Base-by-base conservation (phyloP, 768 basidiomycete genomes). In the Trametes sanguinea region DNA sequence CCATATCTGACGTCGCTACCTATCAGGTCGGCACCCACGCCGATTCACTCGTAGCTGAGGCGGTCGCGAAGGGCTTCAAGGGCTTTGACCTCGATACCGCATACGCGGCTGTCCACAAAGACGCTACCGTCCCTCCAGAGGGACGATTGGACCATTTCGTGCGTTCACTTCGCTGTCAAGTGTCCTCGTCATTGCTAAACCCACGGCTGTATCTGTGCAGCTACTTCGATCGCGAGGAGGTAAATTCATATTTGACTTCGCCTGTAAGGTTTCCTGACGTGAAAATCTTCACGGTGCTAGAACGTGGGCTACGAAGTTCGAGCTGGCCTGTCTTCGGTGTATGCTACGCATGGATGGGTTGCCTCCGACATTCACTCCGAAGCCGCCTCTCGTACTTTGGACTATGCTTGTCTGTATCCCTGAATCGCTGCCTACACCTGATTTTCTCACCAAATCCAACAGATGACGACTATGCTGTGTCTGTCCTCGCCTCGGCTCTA, bases 381-480 rank as follows among this genome's bases (percentile, higher is more conserved):
- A 68, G 83, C 90, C 32, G 90, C 82, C 13, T 91, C 89, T 14
- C 80, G 91, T 50, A 94, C 90, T 0, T 77, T 93, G 6, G 90
- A 86, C 68, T 92, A 92, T 69, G 83, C 90, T 0, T 93, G 90
- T 90, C 17, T 33, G 60, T 50, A 37, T 29, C 17, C 37, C n/a
- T 16, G 47, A n/a, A 7, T 6, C 39, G 3, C 13, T 35, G 27
- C 0, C 27, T 17, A 16, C 45, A 9, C 27, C 39, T 30, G 4
- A 16, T 35, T 8, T 10, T 37, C 32, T 47, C 32, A 32, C 13
- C 44, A 3, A 13, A 33, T 8, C 54, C 48, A 13, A 3, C 57
- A 92, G 91, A 92, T 61, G 90, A 92, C 68, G 91, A 94, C 70
- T 89, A 85, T 64, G 88, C 89, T 0, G 82, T 87, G 2, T 84